These are phyloP conservation scores for Silene coronaria DNA, from an alignment of 179 eudicot species.

Conservation along the genomic window DNA sequence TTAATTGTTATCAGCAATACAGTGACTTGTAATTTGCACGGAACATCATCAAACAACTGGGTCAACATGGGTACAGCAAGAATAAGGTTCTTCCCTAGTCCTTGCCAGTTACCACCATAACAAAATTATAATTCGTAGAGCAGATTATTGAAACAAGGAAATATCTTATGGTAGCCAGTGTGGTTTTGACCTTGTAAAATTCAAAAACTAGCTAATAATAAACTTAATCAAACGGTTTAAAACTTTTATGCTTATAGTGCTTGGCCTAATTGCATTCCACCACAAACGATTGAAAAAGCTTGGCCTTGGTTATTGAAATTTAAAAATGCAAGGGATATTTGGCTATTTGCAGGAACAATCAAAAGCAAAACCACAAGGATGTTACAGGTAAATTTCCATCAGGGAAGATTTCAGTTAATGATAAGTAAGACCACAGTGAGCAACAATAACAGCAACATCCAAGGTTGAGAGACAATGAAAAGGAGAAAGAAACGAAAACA, in stretches of 20 bases:
- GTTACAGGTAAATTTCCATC: not conserved
- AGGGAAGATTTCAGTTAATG: not conserved
- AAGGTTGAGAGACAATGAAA: not conserved
- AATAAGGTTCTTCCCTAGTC: not conserved
- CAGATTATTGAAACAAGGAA: not conserved
- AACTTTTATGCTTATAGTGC: not conserved
- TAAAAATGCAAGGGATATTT: not conserved
- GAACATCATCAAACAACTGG: not conserved
- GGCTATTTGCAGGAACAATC: not conserved
- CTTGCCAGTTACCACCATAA: conserved; percentile 5
- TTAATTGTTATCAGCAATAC: not conserved
- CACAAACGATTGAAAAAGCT: not conserved
- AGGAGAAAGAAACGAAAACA: not conserved
- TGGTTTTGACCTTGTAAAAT: not conserved
- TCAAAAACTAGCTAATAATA: not conserved
- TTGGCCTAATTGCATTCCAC: not conserved
- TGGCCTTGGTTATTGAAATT: not conserved
- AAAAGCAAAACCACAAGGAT: not conserved
- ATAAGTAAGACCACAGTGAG: not conserved
- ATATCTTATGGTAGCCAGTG: not conserved
- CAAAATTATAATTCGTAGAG: no score
- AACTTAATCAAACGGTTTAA: not conserved
- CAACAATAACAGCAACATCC: not conserved
- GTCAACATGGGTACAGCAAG: not conserved
- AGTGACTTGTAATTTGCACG: no score